These are phyloP conservation scores for Russula emetica DNA, from an alignment of 768 basidiomycete genomes.

Conservation along the genomic window DNA sequence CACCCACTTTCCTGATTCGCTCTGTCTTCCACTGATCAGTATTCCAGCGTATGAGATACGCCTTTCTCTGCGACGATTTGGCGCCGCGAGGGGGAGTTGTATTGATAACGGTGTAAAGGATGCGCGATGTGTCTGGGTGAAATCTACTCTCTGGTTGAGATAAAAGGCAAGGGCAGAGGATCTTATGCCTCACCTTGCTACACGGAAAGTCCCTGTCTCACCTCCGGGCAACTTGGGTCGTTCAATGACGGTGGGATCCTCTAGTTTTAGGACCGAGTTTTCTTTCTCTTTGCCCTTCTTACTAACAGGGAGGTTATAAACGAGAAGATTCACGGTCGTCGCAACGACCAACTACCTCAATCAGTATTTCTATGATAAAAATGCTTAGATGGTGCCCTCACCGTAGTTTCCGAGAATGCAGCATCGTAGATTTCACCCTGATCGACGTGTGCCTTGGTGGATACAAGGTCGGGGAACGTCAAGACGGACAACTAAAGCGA, in stretches of 20 bases:
- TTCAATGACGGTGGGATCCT: constrained; percentile 19
- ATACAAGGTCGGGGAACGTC: constrained; percentile 38
- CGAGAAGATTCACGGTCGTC: constrained; percentile 57
- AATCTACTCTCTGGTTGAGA: constrained; percentile 42
- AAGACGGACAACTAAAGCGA: constrained; percentile 30
- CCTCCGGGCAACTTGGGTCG: constrained; percentile 21
- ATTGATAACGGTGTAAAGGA: constrained; percentile 72
- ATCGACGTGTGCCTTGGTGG: constrained; percentile 46
- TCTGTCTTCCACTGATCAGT: constrained; percentile 61
- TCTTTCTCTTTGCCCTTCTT: constrained; percentile 42
- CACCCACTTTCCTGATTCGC: constrained; percentile 66
- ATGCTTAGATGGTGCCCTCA: constrained; percentile 32
- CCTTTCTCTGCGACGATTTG: constrained; percentile 53
- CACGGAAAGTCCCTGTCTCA: constrained; percentile 10
- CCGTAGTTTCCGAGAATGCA: constrained; percentile 65
- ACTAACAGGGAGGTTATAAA: constrained; percentile 53
- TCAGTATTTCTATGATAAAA: neutral
- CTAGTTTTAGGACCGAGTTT: constrained; percentile 26
- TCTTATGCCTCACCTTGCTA: constrained; percentile 15
- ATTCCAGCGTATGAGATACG: constrained; percentile 72
- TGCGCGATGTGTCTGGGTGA: constrained; percentile 47
- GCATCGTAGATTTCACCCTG: constrained; percentile 85
- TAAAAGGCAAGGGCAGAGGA: neutral
- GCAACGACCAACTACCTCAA: constrained; percentile 55
- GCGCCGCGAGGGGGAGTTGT: constrained; percentile 53